phyloP scores from a whole-genome alignment of 2,329 filamentous ascomycete genomes.

The Fusarium devonianum region DNA sequence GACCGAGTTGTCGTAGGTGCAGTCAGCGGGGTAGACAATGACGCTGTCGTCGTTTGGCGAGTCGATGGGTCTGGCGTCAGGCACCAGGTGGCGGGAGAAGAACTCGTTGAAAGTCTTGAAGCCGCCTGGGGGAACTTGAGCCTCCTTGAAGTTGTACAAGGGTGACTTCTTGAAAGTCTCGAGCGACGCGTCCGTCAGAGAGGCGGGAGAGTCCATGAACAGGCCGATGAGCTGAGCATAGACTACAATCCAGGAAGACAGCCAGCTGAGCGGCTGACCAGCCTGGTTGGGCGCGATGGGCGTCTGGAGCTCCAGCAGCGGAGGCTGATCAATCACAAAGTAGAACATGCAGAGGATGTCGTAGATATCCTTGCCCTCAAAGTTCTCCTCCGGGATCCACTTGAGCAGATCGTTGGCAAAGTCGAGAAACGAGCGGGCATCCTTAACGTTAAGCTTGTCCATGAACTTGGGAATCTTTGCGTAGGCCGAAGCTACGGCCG shows the following conservation, averaged over 20 bases:
- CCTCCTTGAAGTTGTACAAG: conserved; percentile 44
- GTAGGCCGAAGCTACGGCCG: conserved; percentile 23
- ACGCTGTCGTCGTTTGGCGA: conserved; percentile 38
- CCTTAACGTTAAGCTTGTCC: conserved; percentile 31
- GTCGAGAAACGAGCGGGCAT: conserved; percentile 32
- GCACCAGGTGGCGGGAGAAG: conserved; percentile 49
- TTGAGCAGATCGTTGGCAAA: conserved; percentile 44
- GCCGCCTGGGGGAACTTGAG: conserved; percentile 42
- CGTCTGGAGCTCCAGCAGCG: conserved; percentile 36
- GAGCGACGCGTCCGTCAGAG: conserved; percentile 43
- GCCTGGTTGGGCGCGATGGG: conserved; percentile 42
- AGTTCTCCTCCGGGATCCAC: conserved; percentile 49
- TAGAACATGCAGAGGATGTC: conserved; percentile 50
- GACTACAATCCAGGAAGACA: conserved; percentile 50
- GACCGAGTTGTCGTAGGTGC: conserved; percentile 43
- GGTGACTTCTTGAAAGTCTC: conserved; percentile 45
- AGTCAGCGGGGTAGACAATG: conserved; percentile 49
- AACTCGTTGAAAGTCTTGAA: conserved; percentile 52
- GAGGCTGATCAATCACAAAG: conserved; percentile 48
- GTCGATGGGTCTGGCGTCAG: conserved; percentile 44
- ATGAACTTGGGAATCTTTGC: conserved; percentile 33
- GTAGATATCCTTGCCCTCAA: conserved; percentile 47
- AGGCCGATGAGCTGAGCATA: conserved; percentile 47
- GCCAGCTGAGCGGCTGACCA: conserved; percentile 41
- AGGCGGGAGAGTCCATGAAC: conserved; percentile 45